These are phyloP conservation scores for Mucor indicus DNA, from an alignment of 371 early-diverging fungal species.

Conservation along the genomic window DNA sequence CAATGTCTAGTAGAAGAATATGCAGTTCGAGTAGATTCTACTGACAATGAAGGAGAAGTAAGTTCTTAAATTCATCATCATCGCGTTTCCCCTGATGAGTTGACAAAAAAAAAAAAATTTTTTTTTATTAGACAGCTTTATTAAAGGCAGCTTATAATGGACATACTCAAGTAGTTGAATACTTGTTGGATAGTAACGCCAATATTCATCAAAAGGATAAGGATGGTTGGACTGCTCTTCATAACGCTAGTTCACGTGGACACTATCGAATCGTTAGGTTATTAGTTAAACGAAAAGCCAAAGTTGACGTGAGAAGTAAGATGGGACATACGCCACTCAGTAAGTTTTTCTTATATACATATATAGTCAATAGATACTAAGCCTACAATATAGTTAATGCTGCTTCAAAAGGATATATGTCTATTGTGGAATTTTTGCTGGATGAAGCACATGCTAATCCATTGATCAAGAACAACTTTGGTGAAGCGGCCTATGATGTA, in stretches of 20 bases:
- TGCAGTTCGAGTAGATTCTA: slow-evolving; percentile 58
- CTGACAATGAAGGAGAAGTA: slow-evolving; percentile 74
- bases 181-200: slow-evolving; percentile 57
- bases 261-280: slow-evolving; percentile 55
- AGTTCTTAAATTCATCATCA: not conserved
- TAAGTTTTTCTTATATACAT: slow-evolving; percentile 37
- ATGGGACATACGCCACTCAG: slow-evolving; percentile 77
- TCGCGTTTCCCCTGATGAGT: not conserved
- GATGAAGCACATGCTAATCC: slow-evolving; percentile 60
- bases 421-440: slow-evolving; percentile 64
- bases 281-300: slow-evolving; percentile 53
- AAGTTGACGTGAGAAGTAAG: slow-evolving; percentile 57
- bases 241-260: slow-evolving; percentile 68
- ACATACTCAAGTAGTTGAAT: slow-evolving; percentile 56
- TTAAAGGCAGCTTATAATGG: slow-evolving; percentile 76
- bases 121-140: slow-evolving; percentile 64
- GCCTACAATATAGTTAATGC: slow-evolving; percentile 78
- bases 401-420: slow-evolving; percentile 64
- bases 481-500: slow-evolving; percentile 80
- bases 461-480: slow-evolving; percentile 58
- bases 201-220: slow-evolving; percentile 62
- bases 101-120: not conserved
- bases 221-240: slow-evolving; percentile 84
- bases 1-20: slow-evolving; percentile 57
- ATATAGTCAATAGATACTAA: too few relatives aligned